phyloP scores from a whole-genome alignment of 2,329 filamentous ascomycete species.

The Colletotrichum tamarilloi region DNA sequence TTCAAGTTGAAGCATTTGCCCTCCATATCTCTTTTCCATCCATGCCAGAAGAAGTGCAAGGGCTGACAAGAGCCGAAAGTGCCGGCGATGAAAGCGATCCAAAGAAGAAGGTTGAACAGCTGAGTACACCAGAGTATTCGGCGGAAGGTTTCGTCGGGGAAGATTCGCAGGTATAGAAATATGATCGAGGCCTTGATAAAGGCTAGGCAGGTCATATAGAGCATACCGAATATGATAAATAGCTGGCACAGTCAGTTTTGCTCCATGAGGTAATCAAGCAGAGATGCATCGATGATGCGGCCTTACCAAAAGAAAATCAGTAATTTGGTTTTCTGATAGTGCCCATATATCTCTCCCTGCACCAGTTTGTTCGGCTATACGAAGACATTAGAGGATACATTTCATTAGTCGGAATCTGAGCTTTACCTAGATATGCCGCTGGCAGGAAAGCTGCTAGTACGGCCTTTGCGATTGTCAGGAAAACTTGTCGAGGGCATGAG shows the following conservation, averaged over 20 bases:
- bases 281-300: not conserved
- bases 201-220: constrained; percentile 47
- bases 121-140: constrained; percentile 39
- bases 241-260: constrained; percentile 41
- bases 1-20: constrained; percentile 51
- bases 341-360: constrained; percentile 40
- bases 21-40: constrained; percentile 40
- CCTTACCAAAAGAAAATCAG: constrained; percentile 14
- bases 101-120: constrained; percentile 4
- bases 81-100: constrained; percentile 44
- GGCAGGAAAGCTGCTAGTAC: constrained; percentile 1
- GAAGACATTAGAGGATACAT: not conserved
- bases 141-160: constrained; percentile 43
- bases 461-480: not conserved
- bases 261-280: constrained; percentile 1
- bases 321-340: constrained; percentile 41
- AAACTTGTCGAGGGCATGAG: not conserved
- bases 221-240: constrained; percentile 47
- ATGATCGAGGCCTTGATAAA: constrained; percentile 50
- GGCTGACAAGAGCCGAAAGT: constrained; percentile 53
- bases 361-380: constrained; percentile 1
- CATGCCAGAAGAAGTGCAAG: constrained; percentile 55
- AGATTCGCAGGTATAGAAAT: constrained; percentile 50
- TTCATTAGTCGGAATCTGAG: not conserved
- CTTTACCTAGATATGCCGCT: constrained; percentile 2